These are phyloP conservation scores for Oehlia diaphana DNA, from an alignment of 192 early-diverging fungal species.

Conservation along the genomic window DNA sequence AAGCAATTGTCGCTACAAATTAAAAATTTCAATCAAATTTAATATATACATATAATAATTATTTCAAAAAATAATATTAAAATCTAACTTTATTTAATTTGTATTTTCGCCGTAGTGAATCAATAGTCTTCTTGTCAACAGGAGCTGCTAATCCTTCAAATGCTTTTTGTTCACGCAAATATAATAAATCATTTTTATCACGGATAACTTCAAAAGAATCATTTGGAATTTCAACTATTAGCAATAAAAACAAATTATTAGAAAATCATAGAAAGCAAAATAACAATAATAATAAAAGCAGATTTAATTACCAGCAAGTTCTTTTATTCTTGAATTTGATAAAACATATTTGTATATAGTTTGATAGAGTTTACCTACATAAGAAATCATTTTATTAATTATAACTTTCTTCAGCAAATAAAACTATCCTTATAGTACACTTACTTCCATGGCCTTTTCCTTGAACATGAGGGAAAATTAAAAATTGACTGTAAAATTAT, in stretches of 20 bases:
- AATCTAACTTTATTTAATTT: conserved; percentile 74
- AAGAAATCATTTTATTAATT: conserved; percentile 1
- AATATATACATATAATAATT: background rate
- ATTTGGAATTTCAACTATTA: conserved; percentile 89
- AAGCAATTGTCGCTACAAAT: conserved; percentile 68
- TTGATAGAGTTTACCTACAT: conserved; percentile 59
- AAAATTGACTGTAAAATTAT: conserved; percentile 73
- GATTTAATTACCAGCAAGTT: conserved; percentile 56
- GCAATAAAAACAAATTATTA: background rate
- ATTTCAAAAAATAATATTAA: background rate
- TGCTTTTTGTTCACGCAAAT: conserved; percentile 54
- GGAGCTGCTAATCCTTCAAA: conserved; percentile 65
- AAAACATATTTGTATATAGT: conserved; percentile 58
- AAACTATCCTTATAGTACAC: background rate
- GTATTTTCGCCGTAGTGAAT: conserved; percentile 53
- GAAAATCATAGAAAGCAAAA: conserved; percentile 2
- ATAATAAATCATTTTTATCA: conserved; percentile 78
- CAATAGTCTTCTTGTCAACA: conserved; percentile 50
- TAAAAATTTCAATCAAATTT: background rate
- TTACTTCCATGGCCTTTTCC: conserved; percentile 77
- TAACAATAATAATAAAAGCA: conserved; percentile 12
- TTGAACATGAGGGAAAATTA: conserved; percentile 91
- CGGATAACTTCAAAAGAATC: conserved; percentile 85
- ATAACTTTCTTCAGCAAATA: background rate
- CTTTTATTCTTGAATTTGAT: conserved; percentile 46